These are phyloP conservation scores for Gymnopilus dilepis DNA, from an alignment of 768 basidiomycete species.

Conservation along the genomic window DNA sequence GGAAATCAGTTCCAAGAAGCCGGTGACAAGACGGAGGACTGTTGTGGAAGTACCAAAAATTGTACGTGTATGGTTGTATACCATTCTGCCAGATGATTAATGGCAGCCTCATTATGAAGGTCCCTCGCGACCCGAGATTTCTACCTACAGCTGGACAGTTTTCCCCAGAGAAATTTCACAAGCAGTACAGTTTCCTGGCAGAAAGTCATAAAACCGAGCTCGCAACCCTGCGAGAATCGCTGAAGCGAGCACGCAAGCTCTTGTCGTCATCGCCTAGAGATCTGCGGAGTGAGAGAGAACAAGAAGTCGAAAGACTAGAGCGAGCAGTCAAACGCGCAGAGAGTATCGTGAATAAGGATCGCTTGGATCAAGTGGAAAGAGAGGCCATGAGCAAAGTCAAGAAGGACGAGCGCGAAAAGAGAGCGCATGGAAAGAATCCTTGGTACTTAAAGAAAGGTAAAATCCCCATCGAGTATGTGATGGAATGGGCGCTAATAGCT, in stretches of 20 bases:
- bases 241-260: slow-evolving; percentile 72
- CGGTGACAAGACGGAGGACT: slow-evolving; percentile 72
- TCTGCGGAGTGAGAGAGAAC: slow-evolving; percentile 61
- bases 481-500: slow-evolving; percentile 13
- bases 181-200: slow-evolving; percentile 78
- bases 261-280: slow-evolving; percentile 65
- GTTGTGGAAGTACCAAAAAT: slow-evolving; percentile 71
- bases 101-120: slow-evolving; percentile 44
- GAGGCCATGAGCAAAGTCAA: slow-evolving; percentile 62
- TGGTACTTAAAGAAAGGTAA: slow-evolving; percentile 89
- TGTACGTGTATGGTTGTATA: slow-evolving; percentile 46
- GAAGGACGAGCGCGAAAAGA: slow-evolving; percentile 68
- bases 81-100: neutral
- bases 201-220: slow-evolving; percentile 71
- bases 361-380: slow-evolving; percentile 70
- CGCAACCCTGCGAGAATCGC: slow-evolving; percentile 60
- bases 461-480: slow-evolving; percentile 29
- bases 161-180: slow-evolving; percentile 64
- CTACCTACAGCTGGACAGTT: slow-evolving; percentile 72
- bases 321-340: slow-evolving; percentile 76
- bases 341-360: slow-evolving; percentile 76
- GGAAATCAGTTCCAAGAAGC: slow-evolving; percentile 84
- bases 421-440: slow-evolving; percentile 74
- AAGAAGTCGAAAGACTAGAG: slow-evolving; percentile 75
- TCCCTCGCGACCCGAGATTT: slow-evolving; percentile 88